These are phyloP conservation scores for Laguncularia racemosa DNA, from an alignment of 345 rosid genomes.

Conservation along the genomic window DNA sequence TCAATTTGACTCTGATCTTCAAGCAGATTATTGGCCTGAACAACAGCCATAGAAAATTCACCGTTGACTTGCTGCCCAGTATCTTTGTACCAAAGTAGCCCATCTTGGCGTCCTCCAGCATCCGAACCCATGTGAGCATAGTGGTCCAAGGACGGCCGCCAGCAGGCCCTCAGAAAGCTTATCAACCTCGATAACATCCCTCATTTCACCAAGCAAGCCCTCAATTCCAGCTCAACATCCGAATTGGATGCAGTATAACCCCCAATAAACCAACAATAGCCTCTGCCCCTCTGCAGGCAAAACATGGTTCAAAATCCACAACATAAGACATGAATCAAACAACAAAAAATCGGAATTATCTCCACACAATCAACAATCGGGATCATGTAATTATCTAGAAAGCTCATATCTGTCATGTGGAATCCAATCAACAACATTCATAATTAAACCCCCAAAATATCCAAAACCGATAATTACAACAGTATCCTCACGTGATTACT, in stretches of 20 bases:
- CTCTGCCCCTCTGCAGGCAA: slow-evolving; percentile 17
- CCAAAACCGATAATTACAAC: no score
- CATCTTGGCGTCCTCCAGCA: slow-evolving; percentile 72
- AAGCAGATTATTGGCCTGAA: slow-evolving; percentile 82
- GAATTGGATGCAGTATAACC: slow-evolving; percentile 12
- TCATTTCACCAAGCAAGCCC: slow-evolving; percentile 73
- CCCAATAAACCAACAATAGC: slow-evolving; percentile 11
- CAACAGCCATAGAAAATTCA: slow-evolving; percentile 96
- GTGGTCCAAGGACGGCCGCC: slow-evolving; percentile 56
- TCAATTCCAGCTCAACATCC: slow-evolving; percentile 31
- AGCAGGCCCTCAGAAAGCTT: slow-evolving; percentile 81
- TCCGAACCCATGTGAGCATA: slow-evolving; percentile 42
- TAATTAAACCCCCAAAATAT: no score
- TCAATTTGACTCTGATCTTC: slow-evolving; percentile 97
- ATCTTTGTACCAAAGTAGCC: slow-evolving; percentile 94
- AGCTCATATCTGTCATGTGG: no score
- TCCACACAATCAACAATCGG: background rate
- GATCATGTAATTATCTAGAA: background rate
- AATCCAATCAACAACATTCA: no score
- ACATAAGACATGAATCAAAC: background rate
- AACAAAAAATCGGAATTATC: background rate
- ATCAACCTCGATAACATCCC: slow-evolving; percentile 95
- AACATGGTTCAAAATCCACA: background rate
- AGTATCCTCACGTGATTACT: no score
- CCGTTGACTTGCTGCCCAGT: slow-evolving; percentile 77